Evolutionary conservation across 441 rosid genomes (phyloP), one percentile per base, ranked within the genome.

Genomic region (Arabidopsis lyrata): DNA sequence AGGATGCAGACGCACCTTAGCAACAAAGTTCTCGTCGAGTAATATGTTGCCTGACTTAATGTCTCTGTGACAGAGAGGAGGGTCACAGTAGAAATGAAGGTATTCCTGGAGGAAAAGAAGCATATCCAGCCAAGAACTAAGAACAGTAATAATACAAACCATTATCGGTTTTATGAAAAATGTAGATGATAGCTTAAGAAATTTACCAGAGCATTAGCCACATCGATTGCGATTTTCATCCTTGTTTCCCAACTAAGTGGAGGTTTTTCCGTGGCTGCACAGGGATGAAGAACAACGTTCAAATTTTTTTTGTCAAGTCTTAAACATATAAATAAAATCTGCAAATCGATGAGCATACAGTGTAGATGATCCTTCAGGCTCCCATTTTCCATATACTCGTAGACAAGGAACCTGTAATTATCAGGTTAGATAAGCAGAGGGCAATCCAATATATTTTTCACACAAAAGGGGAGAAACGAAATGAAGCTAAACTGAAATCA

Each of bases 51-150:
- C 90, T 6, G 97, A 89, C 82, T 90, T 92, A 18, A 95, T 88
- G 89, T 95, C 99, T 80, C 99, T 81, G 79, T 95, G 97, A 86
- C 97, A 95, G 20, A 95, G 83, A 74, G 99, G 97, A 22, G 98
- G 99, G 77, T 95, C 96, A 61, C 99, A 95, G 76, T 95, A 95
- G 73, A 89, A 91, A 77, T 92, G 98, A 78, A 95, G 97, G 78
- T 95, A 95, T 56, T 95, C 97, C 99, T 95, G 86, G 82, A 80
- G 47, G 27, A 22, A 59, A 62, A 14, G 16, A 18, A 36, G 12
- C 22, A 44, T 32, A 27, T 68, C 0, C 34, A 73, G 59, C 39
- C 66, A 55, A 68, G 24, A 52, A 67, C 63, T 58, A 59, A 74
- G 67, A 70, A 53, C 38, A 34, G 34, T 38, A 56, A 36, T 38